Percentiles rank a stretch among this genome's conserved stretches.
These are phyloP conservation scores for Cercophora samala DNA, from an alignment of 495 filamentous ascomycete genomes.

Conservation along the genomic window DNA sequence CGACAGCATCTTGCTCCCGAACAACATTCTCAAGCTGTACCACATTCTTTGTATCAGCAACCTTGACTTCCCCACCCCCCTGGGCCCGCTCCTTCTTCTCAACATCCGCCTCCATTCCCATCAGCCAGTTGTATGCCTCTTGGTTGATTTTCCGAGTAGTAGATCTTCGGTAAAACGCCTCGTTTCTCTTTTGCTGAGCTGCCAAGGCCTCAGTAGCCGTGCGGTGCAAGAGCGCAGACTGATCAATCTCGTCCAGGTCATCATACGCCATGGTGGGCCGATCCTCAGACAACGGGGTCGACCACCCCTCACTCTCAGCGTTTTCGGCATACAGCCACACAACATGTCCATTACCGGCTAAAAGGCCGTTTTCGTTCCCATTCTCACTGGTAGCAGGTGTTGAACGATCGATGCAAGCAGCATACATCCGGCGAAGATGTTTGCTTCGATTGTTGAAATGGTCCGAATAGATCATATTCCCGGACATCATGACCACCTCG, in stretches of 20 bases:
- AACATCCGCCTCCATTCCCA: too few relatives aligned
- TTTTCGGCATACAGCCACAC: background rate
- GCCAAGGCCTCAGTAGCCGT: too few relatives aligned
- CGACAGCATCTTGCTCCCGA: too few relatives aligned
- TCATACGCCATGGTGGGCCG: background rate
- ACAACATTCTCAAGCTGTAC: too few relatives aligned
- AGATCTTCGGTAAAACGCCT: too few relatives aligned
- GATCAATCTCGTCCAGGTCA: background rate
- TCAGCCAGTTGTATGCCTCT: too few relatives aligned
- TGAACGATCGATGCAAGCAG: background rate
- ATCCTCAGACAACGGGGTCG: background rate
- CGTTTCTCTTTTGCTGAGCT: too few relatives aligned
- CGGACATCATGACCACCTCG: conserved; percentile 27
- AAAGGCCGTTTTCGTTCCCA: background rate
- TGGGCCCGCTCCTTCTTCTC: too few relatives aligned
- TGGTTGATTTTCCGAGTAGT: too few relatives aligned
- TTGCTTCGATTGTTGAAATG: background rate
- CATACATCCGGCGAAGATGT: conserved; percentile 10
- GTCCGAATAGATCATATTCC: conserved; percentile 8
- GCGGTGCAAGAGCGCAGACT: background rate
- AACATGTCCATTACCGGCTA: background rate
- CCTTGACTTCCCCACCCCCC: too few relatives aligned
- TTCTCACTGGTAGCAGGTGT: background rate
- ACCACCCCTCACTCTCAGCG: background rate
- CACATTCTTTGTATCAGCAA: too few relatives aligned